phyloP scores from a whole-genome alignment of 2,329 filamentous ascomycete species.

The Paracoccidioides brasiliensis region DNA sequence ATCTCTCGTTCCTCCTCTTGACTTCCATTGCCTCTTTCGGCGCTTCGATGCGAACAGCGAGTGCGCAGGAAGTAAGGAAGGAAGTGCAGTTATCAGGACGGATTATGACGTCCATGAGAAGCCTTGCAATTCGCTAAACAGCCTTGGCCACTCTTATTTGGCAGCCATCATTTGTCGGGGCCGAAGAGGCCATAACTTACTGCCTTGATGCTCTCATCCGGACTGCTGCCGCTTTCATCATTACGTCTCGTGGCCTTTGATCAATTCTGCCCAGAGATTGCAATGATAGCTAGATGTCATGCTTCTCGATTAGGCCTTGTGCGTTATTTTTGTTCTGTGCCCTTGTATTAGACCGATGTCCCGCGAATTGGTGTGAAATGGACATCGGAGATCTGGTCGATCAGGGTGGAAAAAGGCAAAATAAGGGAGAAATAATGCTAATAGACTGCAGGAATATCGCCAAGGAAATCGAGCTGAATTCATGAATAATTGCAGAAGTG shows the following conservation, averaged over 20 bases:
- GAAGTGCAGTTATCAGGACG: neutral
- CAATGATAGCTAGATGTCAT: neutral
- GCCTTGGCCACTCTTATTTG: no score
- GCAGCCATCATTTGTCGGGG: no score
- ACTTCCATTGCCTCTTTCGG: neutral
- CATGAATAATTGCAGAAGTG: constrained; percentile 41
- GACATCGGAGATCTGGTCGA: neutral
- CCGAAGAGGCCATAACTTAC: no score
- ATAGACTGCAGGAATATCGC: constrained; percentile 36
- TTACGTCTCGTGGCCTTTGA: no score
- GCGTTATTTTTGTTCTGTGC: neutral
- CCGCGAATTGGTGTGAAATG: neutral
- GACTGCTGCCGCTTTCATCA: no score
- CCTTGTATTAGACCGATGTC: neutral
- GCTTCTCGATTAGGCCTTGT: neutral
- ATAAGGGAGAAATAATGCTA: neutral
- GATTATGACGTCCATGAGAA: neutral
- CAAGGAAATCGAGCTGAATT: constrained; percentile 43
- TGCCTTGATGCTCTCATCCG: no score
- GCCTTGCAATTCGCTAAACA: no score
- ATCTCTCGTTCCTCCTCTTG: neutral
- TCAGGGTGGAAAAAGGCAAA: neutral
- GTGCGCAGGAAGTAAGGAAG: neutral
- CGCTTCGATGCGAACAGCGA: neutral
- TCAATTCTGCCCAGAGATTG: no score